phyloP scores from a whole-genome alignment of 495 filamentous ascomycete species.

The Neurospora sp. region DNA sequence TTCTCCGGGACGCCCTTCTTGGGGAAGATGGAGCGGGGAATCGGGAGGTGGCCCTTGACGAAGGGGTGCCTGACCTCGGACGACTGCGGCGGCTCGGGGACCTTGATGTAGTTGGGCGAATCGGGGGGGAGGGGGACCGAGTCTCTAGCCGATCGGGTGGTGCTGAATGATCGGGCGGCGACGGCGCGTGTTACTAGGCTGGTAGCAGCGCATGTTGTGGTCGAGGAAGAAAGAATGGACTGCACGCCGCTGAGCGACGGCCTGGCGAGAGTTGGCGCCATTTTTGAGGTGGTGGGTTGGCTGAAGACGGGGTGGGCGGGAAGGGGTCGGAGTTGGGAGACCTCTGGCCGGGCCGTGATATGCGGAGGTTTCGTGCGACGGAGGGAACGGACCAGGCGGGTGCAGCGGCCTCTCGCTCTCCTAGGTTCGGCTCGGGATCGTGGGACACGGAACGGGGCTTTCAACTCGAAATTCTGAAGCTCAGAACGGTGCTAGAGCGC shows the following conservation, averaged over 20 bases:
- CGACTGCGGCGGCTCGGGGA: conserved; percentile 36
- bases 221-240: conserved; percentile 31
- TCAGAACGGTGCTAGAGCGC: conserved; percentile 5
- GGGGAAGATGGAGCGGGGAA: conserved; percentile 34
- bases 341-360: not conserved
- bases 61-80: conserved; percentile 24
- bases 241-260: conserved; percentile 16
- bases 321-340: not conserved
- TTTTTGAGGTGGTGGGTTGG: conserved; percentile 9
- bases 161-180: conserved; percentile 9
- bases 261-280: conserved; percentile 8
- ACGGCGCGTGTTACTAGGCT: conserved; percentile 13
- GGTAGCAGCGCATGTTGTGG: conserved; percentile 51
- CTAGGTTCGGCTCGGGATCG: not conserved
- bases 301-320: conserved; percentile 3
- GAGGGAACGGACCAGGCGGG: not conserved
- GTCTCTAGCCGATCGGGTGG: not conserved
- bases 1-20: conserved; percentile 25
- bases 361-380: not conserved
- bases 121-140: conserved; percentile 28
- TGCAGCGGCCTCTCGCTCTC: not conserved
- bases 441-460: not conserved
- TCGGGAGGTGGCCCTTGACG: conserved; percentile 33
- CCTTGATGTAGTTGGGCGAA: conserved; percentile 35
- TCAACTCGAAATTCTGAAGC: conserved; percentile 16